Base-by-base conservation (phyloP, 352 stramenopile genomes). In the Blastocystis sp. region DNA sequence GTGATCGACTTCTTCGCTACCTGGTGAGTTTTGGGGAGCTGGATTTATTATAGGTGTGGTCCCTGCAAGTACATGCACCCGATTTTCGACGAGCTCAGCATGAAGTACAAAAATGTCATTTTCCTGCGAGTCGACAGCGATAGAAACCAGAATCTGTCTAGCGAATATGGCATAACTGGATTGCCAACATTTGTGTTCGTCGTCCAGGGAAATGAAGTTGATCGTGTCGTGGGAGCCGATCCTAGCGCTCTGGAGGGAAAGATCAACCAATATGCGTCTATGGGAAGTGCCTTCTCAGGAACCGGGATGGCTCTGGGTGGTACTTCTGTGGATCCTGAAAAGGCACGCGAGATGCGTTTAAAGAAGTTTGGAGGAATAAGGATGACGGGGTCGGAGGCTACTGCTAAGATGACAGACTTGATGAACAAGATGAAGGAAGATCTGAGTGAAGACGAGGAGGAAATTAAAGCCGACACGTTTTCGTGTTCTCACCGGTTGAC, bases 1-100 rank as follows among this genome's bases (percentile, higher is more conserved):
- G 70, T 81, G 9, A 63, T 81, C 16, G 70, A 81, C 55, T 81
- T 81, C 70, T 81, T 81, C 70, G 70, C 70, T 41, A 81, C 70
- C 3, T 81, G 70, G 70, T 81, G 47, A 34, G 7, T 41, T 20
- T 6, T 63, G 7, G 26, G 39, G 39, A 18, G 3, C 4, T 45
- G 5, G 1, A 7, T 63, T 63, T 20, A 64, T 9, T 39, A 9
- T 63, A 81, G 76, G 76, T 88, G 76, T 45, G 59, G 64, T 54
- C 76, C 76, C 20, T 88, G 76, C 41, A 81, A 45, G 63, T 75
- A 75, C 24, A 88, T 88, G 76, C 76, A 88, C 39, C 76, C 76
- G 8, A 69, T 88, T 70, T 88, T 88, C 55, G 76, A 88, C 50
- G 18, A 78, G 8, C 26, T 88, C 26, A 76, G 59, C 50, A 5